Percentiles rank a stretch among this genome's conserved stretches.
Evolutionary conservation across 305 asterid genomes (phyloP).

Genomic region (Caryopteris hybrid): DNA sequence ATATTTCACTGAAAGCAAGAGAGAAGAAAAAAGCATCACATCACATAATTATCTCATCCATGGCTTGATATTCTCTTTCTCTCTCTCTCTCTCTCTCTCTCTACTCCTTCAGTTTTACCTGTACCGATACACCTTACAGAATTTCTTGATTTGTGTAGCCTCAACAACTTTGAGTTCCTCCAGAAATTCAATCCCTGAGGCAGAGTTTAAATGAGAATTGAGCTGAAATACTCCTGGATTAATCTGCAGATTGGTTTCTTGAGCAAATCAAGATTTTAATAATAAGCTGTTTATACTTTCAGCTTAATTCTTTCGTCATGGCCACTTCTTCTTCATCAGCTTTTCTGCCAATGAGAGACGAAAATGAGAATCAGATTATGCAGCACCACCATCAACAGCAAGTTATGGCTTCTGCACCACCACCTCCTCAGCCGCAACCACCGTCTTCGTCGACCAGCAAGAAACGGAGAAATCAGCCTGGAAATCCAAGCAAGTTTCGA

Average conservation of each 20-base stretch:
- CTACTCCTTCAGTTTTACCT: background rate
- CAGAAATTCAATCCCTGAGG: background rate
- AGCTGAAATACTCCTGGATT: slow-evolving; percentile 16
- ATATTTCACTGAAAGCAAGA: slow-evolving; percentile 52
- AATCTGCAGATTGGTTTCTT: background rate
- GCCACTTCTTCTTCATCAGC: slow-evolving; percentile 55
- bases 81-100: background rate
- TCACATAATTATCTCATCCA: slow-evolving; percentile 24
- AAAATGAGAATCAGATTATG: slow-evolving; percentile 33
- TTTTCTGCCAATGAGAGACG: slow-evolving; percentile 52
- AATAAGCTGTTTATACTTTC: too few species aligned
- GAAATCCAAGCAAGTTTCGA: slow-evolving; percentile 78
- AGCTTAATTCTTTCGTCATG: slow-evolving; percentile 19
- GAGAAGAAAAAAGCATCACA: slow-evolving; percentile 14
- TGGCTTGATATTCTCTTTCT: slow-evolving; percentile 17
- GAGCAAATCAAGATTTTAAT: background rate
- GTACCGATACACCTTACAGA: slow-evolving; percentile 1
- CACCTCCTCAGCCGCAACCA: slow-evolving; percentile 9
- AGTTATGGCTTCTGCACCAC: slow-evolving; percentile 16
- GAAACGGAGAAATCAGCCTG: slow-evolving; percentile 68
- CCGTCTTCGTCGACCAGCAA: slow-evolving; percentile 28
- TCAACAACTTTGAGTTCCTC: background rate
- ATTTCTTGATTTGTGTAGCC: slow-evolving; percentile 9
- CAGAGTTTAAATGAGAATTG: background rate
- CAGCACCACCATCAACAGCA: slow-evolving; percentile 15